These are phyloP conservation scores for Verticillium zaregamsianum DNA, from an alignment of 2,329 filamentous ascomycete species.

Conservation along the genomic window DNA sequence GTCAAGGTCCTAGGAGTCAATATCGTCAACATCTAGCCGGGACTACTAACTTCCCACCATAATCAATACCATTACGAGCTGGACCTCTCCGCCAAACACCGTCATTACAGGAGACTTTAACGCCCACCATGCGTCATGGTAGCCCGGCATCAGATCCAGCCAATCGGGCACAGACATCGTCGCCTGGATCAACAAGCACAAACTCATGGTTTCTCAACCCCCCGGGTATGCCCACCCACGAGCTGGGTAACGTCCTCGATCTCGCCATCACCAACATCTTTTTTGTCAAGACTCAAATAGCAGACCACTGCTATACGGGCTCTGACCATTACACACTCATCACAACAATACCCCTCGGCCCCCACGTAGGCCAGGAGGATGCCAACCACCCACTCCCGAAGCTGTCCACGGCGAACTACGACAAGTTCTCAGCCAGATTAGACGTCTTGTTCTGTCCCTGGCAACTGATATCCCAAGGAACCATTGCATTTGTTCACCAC, in stretches of 20 bases:
- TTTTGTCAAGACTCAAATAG: neutral
- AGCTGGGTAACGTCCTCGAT: neutral
- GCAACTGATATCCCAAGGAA: too few relatives aligned
- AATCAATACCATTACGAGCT: neutral
- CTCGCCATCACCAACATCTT: neutral
- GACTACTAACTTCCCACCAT: neutral
- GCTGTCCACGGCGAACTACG: neutral
- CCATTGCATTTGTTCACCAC: too few relatives aligned
- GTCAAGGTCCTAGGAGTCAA: neutral
- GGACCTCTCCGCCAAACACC: neutral
- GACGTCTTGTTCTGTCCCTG: too few relatives aligned
- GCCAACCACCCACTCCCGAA: neutral
- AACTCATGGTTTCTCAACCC: neutral
- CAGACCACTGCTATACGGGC: neutral
- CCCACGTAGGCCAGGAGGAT: neutral
- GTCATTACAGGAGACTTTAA: slow-evolving; percentile 16
- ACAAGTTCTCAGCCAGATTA: neutral
- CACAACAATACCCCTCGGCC: neutral
- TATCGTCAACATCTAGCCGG: neutral
- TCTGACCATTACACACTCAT: neutral
- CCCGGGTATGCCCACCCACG: neutral
- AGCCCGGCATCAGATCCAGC: slow-evolving; percentile 1
- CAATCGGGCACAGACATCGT: neutral
- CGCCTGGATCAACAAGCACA: neutral
- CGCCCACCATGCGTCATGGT: slow-evolving; percentile 11